phyloP scores from a whole-genome alignment of 805 yeast genomes.

The Teunomyces aglyptinius region DNA sequence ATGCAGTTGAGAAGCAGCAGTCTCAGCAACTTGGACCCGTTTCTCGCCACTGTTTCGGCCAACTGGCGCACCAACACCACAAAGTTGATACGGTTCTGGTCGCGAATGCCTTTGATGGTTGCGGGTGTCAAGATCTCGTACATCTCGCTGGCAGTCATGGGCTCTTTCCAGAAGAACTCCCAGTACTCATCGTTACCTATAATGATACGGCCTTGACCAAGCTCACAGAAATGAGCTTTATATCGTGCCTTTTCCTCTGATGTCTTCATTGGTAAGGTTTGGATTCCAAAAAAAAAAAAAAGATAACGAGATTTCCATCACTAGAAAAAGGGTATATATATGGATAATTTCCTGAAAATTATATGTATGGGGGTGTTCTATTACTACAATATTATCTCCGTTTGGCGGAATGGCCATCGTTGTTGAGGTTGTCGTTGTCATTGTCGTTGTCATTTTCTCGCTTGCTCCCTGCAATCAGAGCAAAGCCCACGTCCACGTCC shows the following conservation, averaged over 20 bases:
- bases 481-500: slow-evolving; percentile 41
- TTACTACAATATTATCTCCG: background rate
- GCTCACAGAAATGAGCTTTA: slow-evolving; percentile 57
- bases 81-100: slow-evolving; percentile 57
- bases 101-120: slow-evolving; percentile 62
- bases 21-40: too few species aligned
- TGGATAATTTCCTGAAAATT: too few species aligned
- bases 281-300: background rate
- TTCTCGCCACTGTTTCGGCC: slow-evolving; percentile 3
- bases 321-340: background rate
- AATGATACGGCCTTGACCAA: slow-evolving; percentile 47
- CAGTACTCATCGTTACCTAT: slow-evolving; percentile 28
- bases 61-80: slow-evolving; percentile 44
- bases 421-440: background rate
- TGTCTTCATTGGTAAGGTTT: slow-evolving; percentile 55
- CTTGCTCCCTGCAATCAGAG: slow-evolving; percentile 32
- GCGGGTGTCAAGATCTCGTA: slow-evolving; percentile 52
- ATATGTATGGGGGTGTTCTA: background rate
- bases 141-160: slow-evolving; percentile 54
- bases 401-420: background rate
- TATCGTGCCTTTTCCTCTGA: slow-evolving; percentile 66
- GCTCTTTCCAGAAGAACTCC: slow-evolving; percentile 32
- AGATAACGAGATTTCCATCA: background rate
- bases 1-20: slow-evolving; percentile 48
- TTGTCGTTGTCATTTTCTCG: slow-evolving; percentile 10